Evolutionary conservation across 2,329 filamentous ascomycete species (phyloP), one percentile per base, ranked within the genome.

Genomic region (Bipolaris zeicola): DNA sequence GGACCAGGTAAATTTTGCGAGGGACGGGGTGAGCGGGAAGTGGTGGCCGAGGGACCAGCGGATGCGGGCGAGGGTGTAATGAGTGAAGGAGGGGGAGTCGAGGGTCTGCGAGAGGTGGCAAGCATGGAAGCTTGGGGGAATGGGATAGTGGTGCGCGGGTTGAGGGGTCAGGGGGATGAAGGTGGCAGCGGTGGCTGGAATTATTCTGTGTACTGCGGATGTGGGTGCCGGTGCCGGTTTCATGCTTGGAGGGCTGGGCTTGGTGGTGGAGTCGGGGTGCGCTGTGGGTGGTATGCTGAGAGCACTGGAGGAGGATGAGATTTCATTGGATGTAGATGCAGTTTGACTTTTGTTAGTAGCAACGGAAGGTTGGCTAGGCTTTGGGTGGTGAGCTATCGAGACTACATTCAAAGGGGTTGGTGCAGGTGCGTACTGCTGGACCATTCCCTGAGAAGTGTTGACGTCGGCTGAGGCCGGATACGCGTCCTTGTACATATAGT

Each of bases 401-500:
- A 24, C 10, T 24, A 22, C 11, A 14, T 14, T 41, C 20, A 7
- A 14, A 4, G 5, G 1, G 0, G 14, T 16, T n/a, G 39, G 20
- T n/a, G 14, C 6, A 26, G 7, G 13, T 22, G 20, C 1, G 13
- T 42, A 26, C 22, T 26, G 39, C n/a, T 26, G 39, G 7, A 6
- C 6, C 14, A 8, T 6, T n/a, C 13, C 22, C 22, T 22, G 20
- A 4, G 8, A 20, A 5, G 48, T 41, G 26, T 67, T 59, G 10
- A 65, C 46, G 11, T 26, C 44, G 3, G 28, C 6, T 31, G 28
- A 31, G 10, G 42, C 16, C 8, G 62, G 58, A n/a, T 66, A 69
- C 18, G 7, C 13, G n/a, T 62, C 63, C 8, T 57, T 59, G 47
- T 67, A 70, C 0, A 67, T 59, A 60, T 57, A 69, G n/a, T 50